phyloP scores from a whole-genome alignment of 2,329 filamentous ascomycete genomes.

The Colletotrichum lentis region DNA sequence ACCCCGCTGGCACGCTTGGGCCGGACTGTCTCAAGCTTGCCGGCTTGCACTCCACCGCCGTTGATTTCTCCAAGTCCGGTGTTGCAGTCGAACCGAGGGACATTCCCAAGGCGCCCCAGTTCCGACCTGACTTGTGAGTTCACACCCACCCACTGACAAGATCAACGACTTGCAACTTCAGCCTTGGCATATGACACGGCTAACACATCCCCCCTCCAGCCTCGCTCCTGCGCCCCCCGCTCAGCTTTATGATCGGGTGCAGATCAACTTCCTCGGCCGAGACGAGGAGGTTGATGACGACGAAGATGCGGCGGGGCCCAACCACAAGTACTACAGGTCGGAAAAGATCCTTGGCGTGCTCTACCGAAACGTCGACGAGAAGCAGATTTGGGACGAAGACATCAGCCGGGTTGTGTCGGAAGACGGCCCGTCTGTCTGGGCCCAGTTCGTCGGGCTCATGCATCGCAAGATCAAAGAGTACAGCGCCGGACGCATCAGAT shows the following conservation, averaged over 20 bases:
- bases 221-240: constrained; percentile 57
- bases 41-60: constrained; percentile 72
- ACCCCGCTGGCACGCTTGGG: constrained; percentile 59
- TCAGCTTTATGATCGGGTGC: constrained; percentile 55
- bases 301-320: constrained; percentile 55
- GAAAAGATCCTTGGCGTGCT: constrained; percentile 73
- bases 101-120: constrained; percentile 52
- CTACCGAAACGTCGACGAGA: constrained; percentile 78
- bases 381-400: constrained; percentile 66
- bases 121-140: constrained; percentile 66
- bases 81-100: constrained; percentile 60
- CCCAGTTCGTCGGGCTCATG: constrained; percentile 49
- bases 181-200: constrained; percentile 1
- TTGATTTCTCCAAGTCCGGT: constrained; percentile 81
- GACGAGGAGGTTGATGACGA: constrained; percentile 54
- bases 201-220: constrained; percentile 42
- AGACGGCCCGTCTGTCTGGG: constrained; percentile 53
- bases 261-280: constrained; percentile 49
- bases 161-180: background rate
- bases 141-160: background rate
- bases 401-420: constrained; percentile 47
- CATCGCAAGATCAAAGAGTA: constrained; percentile 43
- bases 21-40: constrained; percentile 64
- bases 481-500: constrained; percentile 44
- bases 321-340: constrained; percentile 69